phyloP scores from a whole-genome alignment of 176 grass and related monocot genomes.

The maize (Zea mays) region Zm-B73-REFERENCE-NAM-5.0 NC_050097.1:102935001-102935500 shows the following conservation, averaged over 20 bases:
- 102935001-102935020: neutral
- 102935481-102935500: neutral
- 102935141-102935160: neutral
- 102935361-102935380: conserved; percentile 32
- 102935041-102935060: conserved; percentile 14
- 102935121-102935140: neutral
- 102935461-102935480: neutral
- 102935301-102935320: neutral
- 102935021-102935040: conserved; percentile 36
- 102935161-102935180: neutral
- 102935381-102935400: conserved; percentile 49
- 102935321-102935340: neutral
- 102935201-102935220: neutral
- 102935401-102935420: conserved; percentile 43
- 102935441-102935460: conserved; percentile 17
- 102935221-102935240: conserved; percentile 18
- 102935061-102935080: neutral
- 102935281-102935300: conserved; percentile 5
- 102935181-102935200: neutral
- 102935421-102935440: conserved; percentile 37
- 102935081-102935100: neutral
- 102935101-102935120: conserved; percentile 10
- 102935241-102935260: neutral
- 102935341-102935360: conserved; percentile 23
- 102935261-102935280: conserved; percentile 8